A percentile compares a stretch with the other conserved stretches of the same genome.
Evolutionary conservation across 805 yeast species (phyloP).

Genomic region (Wickerhamomyces rabaulensis): DNA sequence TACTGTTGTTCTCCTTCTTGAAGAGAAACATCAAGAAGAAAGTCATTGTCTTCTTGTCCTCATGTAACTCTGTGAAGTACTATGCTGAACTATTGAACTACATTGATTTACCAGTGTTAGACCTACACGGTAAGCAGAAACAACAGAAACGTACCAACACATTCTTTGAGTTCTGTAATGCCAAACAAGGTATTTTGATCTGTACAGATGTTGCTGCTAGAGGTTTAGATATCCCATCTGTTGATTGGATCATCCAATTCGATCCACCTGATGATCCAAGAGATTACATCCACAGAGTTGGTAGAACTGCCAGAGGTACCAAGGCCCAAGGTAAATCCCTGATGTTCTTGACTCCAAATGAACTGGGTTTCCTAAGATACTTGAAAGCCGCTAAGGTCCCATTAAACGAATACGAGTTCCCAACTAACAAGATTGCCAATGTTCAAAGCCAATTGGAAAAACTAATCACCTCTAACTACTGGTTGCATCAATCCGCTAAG

Average conservation of each 20-base stretch:
- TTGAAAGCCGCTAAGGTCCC: slow-evolving; percentile 97
- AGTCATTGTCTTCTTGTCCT: slow-evolving; percentile 88
- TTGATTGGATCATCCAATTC: slow-evolving; percentile 98
- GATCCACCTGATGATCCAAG: slow-evolving; percentile 99
- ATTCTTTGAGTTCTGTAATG: slow-evolving; percentile 96
- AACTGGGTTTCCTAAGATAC: slow-evolving; percentile 90
- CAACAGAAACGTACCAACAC: slow-evolving; percentile 98
- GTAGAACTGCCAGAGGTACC: slow-evolving; percentile 96
- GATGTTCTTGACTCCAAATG: slow-evolving; percentile 93
- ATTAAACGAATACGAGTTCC: slow-evolving; percentile 94
- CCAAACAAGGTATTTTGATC: slow-evolving; percentile 85
- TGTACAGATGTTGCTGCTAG: slow-evolving; percentile 99
- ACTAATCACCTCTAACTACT: slow-evolving; percentile 84
- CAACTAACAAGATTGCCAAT: slow-evolving; percentile 88
- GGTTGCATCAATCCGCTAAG: slow-evolving; percentile 92
- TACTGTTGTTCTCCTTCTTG: slow-evolving; percentile 84
- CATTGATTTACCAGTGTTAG: slow-evolving; percentile 94
- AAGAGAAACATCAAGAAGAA: slow-evolving; percentile 91
- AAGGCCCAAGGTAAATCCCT: slow-evolving; percentile 87
- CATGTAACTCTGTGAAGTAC: slow-evolving; percentile 96
- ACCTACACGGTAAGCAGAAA: slow-evolving; percentile 95
- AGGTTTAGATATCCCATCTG: slow-evolving; percentile 97
- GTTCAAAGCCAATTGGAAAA: slow-evolving; percentile 92
- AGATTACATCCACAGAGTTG: slow-evolving; percentile 97
- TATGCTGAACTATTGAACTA: slow-evolving; percentile 92